Percentiles rank a stretch among this genome's conserved stretches.
These are phyloP conservation scores for Neopestalotiopsis sp. DNA, from an alignment of 2,329 filamentous ascomycete species.

Conservation along the genomic window DNA sequence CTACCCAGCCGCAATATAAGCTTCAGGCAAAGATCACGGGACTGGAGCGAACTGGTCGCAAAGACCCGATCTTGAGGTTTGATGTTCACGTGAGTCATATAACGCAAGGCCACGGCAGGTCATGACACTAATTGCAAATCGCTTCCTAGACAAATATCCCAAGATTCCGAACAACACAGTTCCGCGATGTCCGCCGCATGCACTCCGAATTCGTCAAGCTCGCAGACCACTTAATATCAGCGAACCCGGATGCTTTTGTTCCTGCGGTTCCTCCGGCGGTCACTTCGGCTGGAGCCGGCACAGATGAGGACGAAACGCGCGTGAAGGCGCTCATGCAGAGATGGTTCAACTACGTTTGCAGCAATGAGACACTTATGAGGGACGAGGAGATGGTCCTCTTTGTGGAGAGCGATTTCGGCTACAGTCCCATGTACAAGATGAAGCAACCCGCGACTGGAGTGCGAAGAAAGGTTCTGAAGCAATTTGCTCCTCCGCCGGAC, in stretches of 20 bases:
- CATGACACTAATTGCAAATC: conserved; percentile 28
- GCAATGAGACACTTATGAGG: conserved; percentile 88
- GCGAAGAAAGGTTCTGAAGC: conserved; percentile 93
- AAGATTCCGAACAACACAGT: conserved; percentile 96
- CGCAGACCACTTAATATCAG: conserved; percentile 93
- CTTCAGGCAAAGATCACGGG: conserved; percentile 95
- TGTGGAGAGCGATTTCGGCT: conserved; percentile 98
- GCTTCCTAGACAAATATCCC: conserved; percentile 87
- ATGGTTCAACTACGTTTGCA: conserved; percentile 94
- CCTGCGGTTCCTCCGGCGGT: conserved; percentile 94
- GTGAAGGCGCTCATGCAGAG: conserved; percentile 90
- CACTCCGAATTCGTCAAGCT: conserved; percentile 97
- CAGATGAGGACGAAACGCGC: conserved; percentile 90
- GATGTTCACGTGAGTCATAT: conserved; percentile 87
- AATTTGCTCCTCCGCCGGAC: conserved; percentile 96
- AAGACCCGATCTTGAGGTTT: conserved; percentile 92
- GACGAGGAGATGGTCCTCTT: conserved; percentile 98
- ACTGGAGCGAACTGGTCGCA: conserved; percentile 90
- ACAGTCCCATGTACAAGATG: conserved; percentile 92
- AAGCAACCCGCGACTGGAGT: conserved; percentile 97
- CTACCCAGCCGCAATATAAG: conserved; percentile 74
- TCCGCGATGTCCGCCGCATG: conserved; percentile 92
- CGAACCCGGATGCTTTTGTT: conserved; percentile 95
- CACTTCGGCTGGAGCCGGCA: conserved; percentile 92
- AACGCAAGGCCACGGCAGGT: too few relatives aligned